A percentile compares a stretch with the other conserved stretches of the same genome.
phyloP scores from a whole-genome alignment of 495 filamentous ascomycete species.

The Aspergillus incahuasiensis region DNA sequence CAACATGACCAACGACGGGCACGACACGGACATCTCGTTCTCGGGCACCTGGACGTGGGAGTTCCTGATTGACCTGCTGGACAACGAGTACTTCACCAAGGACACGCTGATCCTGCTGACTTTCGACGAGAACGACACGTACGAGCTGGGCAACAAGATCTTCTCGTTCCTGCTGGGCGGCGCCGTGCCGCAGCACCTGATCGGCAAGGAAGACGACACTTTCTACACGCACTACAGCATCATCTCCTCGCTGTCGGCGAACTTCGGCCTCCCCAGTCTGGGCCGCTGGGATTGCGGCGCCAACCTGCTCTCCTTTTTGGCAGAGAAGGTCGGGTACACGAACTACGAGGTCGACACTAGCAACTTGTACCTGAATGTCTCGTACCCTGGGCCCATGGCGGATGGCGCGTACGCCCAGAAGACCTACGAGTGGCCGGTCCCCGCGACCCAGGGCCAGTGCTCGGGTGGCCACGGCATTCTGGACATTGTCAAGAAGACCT shows the following conservation, averaged over 20 bases:
- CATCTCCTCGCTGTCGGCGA: conserved; percentile 60
- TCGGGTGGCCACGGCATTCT: conserved; percentile 42
- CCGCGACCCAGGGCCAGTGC: conserved; percentile 36
- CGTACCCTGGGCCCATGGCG: conserved; percentile 43
- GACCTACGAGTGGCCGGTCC: conserved; percentile 37
- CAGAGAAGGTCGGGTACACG: conserved; percentile 45
- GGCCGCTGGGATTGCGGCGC: conserved; percentile 63
- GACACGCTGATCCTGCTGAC: conserved; percentile 61
- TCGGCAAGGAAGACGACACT: conserved; percentile 56
- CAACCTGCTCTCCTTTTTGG: conserved; percentile 55
- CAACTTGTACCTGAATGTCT: conserved; percentile 41
- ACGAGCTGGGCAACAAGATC: conserved; percentile 50
- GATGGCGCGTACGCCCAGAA: conserved; percentile 27
- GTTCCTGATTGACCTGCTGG: conserved; percentile 58
- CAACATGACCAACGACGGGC: conserved; percentile 70
- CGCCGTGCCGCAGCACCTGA: conserved; percentile 52
- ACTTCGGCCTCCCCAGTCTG: conserved; percentile 60
- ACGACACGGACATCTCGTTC: conserved; percentile 62
- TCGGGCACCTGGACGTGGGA: conserved; percentile 53
- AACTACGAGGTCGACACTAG: conserved; percentile 37
- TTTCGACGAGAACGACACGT: conserved; percentile 63
- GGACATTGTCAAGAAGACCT: conserved; percentile 36
- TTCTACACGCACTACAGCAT: conserved; percentile 73
- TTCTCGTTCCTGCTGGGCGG: conserved; percentile 60
- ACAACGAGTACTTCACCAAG: conserved; percentile 61